Percentiles rank a stretch among this genome's conserved stretches.
Conservation (phyloP, 192 early-diverging fungal species). For the Spizellomyces punctatus region DNA sequence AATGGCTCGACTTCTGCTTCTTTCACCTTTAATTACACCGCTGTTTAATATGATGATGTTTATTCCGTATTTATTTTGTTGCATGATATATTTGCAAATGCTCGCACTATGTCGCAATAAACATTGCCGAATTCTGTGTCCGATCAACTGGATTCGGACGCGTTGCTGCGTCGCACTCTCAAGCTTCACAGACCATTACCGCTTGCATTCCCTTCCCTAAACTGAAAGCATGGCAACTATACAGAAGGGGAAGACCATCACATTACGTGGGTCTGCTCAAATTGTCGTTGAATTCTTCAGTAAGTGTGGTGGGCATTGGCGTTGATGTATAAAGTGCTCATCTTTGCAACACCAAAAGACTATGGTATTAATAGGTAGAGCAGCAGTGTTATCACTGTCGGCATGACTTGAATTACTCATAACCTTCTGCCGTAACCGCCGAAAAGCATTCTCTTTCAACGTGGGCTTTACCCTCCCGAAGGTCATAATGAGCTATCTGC, state of each 20-base stretch:
- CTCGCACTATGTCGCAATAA: no score
- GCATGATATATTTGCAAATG: no score
- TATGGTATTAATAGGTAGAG: constrained; percentile 76
- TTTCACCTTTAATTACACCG: no score
- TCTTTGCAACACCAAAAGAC: constrained; percentile 37
- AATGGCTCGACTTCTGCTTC: no score
- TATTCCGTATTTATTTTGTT: no score
- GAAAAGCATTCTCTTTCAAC: constrained; percentile 84
- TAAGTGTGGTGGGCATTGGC: constrained; percentile 27
- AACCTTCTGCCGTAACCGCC: background rate
- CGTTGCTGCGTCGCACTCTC: no score
- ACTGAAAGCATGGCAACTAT: constrained; percentile 10
- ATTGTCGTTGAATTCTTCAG: constrained; percentile 91
- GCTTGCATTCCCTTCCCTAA: no score
- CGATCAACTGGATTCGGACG: no score
- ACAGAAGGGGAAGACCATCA: constrained; percentile 57
- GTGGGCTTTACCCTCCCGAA: constrained; percentile 90
- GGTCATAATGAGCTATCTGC: constrained; percentile 5
- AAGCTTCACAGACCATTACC: no score
- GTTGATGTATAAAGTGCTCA: background rate
- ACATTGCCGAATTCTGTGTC: no score
- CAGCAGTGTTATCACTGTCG: background rate
- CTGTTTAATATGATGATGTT: no score
- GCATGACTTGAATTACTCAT: no score
- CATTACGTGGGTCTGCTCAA: constrained; percentile 79